Base-by-base conservation (phyloP, 2,329 filamentous ascomycete genomes). In the Xylariaceae sp. region DNA sequence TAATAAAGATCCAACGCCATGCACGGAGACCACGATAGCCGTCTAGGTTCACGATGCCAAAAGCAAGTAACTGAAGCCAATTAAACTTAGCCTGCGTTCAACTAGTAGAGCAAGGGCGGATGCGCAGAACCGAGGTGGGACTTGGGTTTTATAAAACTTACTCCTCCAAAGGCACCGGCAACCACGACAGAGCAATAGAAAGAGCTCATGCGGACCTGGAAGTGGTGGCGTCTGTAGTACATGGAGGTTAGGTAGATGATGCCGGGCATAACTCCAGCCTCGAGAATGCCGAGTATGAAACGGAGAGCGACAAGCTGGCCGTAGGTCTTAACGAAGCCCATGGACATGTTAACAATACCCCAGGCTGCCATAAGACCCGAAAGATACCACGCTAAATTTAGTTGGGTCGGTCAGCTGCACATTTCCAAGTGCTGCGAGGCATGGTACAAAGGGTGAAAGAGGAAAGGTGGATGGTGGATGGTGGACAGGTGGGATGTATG, bases 201-300 rank as follows among this genome's bases (percentile, higher is more conserved):
- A 42, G 74, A 64, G 47, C 70, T 74, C 57, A 77, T 71, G 48
- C 78, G 75, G 61, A 71, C 72, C 61, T 80, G 77, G 30, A 77
- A 73, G 62, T 81, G 77, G 57, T 77, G 72, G 21, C 76, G 70
- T 50, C 73, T 75, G 64, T 81, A 81, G 64, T 77, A 81, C 64
- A 75, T 75, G 15, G 75, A 76, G 0, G 75, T 75, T 20, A 79
- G 64, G 61, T 78, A 78, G 24, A 78, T 70, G 52, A 75, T 74
- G 9, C 72, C 75, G 0, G 77, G 77, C 42, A 80, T 71, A 3
- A 79, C 66, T 3, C 77, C 77, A 1, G 75, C 75, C 57, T 80
- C 78, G 11, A 78, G 72, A 1, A 72, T 64, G 1, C 77, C 77
- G 6, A 80, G 67, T 9, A 80, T 65, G 26, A 79, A 72, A 1